Evolutionary conservation across 768 basidiomycete genomes (phyloP).

Genomic region (Amanita pseudoporphyria): DNA sequence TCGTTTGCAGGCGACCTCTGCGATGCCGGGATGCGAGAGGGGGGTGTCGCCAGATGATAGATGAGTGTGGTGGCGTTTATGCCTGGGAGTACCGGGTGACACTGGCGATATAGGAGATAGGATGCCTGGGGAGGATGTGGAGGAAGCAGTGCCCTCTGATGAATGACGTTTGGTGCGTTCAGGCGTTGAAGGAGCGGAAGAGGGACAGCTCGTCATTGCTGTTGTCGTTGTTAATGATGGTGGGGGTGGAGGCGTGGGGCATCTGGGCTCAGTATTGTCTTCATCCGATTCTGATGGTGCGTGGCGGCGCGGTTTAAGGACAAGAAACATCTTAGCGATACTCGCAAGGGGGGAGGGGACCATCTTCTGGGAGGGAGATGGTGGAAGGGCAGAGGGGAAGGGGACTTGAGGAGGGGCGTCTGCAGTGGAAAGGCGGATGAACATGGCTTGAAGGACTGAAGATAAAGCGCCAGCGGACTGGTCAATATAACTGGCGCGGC

Average conservation of each 20-base stretch:
- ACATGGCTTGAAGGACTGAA: background rate
- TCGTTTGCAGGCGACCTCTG: constrained; percentile 17
- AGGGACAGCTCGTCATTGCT: background rate
- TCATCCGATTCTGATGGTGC: constrained; percentile 15
- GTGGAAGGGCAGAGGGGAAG: background rate
- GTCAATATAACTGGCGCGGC: background rate
- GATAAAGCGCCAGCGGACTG: background rate
- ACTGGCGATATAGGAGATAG: background rate
- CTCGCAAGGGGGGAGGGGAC: constrained; percentile 16
- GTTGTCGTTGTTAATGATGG: background rate
- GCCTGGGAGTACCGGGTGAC: background rate
- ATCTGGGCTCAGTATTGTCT: background rate
- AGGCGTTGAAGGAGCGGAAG: background rate
- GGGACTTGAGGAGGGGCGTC: constrained; percentile 10
- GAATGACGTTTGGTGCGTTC: background rate
- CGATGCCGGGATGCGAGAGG: constrained; percentile 27
- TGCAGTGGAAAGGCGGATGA: constrained; percentile 9
- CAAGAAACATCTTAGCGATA: constrained; percentile 41
- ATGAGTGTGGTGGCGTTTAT: constrained; percentile 21
- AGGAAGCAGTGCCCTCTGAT: background rate
- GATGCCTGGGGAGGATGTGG: background rate
- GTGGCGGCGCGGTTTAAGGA: constrained; percentile 37
- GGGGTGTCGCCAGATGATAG: constrained; percentile 28
- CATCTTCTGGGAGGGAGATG: background rate
- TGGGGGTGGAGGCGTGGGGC: background rate